Evolutionary conservation across 345 rosid genomes (phyloP), one percentile per base, ranked within the genome.

Genomic region (Pugionium dolabratum): DNA sequence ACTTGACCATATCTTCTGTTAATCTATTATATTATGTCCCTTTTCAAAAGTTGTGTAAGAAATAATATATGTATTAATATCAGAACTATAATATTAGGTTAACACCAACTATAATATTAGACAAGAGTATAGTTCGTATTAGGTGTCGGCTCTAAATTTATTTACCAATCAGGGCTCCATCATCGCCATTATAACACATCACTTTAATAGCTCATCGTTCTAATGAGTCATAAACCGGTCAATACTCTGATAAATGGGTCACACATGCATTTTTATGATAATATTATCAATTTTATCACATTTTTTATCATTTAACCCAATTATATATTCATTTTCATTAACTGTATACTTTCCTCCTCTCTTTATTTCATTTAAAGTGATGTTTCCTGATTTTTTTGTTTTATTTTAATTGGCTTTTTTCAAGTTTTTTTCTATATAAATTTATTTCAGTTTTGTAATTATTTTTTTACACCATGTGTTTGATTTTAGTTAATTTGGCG

Each of bases 151-250:
- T 25, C 47, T 70, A 62, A 70, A 30, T 62, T 70, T 53, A 56
- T 70, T 61, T 70, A 70, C 55, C 54, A 61, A 61, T 70, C 62
- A 53, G 9, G 54, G 74, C 30, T 61, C 62, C 62, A 62, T 62
- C 67, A 53, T 70, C 67, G 41, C 59, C 59, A 33, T 69, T 46
- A 34, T 30, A 52, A 69, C 33, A 51, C 39, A 60, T 43, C 44
- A 33, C 68, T 53, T 47, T 45, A 7, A 2, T 51, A 69, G 31
- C 43, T 7, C 10, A 18, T 50, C 31, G 6, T 43, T 52, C n/a
- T 31, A 7, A 29, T 29, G 9, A 52, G 61, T 61, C 74, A 61
- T 29, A 52, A 69, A 61, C 27, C 44, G 40, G 55, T 61, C 54
- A 55, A 57, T 34, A 42, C 28, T 25, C 18, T 31, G 34, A 32